Evolutionary conservation across 768 basidiomycete genomes (phyloP).

Genomic region (Auricularia heimuer): DNA sequence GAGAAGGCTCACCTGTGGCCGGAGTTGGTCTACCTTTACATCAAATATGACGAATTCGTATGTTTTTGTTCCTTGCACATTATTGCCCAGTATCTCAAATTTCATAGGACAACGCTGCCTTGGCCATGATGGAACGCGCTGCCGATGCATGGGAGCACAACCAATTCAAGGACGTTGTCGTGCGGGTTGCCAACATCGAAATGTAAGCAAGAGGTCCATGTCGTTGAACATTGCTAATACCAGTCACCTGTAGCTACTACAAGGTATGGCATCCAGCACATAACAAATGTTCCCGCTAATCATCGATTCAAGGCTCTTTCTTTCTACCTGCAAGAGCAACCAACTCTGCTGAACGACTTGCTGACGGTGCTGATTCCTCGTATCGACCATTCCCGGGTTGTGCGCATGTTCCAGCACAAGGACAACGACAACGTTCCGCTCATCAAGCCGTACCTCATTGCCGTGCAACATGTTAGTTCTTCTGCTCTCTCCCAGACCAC

Average conservation of each 20-base stretch:
- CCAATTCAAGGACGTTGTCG: constrained; percentile 97
- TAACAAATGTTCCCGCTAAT: not conserved
- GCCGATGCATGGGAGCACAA: constrained; percentile 99
- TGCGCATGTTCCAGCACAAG: constrained; percentile 73
- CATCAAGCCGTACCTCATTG: constrained; percentile 92
- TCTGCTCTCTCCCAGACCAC: constrained; percentile 18
- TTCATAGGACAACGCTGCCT: constrained; percentile 81
- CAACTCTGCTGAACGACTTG: constrained; percentile 85
- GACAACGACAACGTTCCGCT: constrained; percentile 94
- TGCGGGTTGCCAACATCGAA: constrained; percentile 95
- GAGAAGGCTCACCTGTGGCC: constrained; percentile 98
- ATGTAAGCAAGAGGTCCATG: constrained; percentile 44
- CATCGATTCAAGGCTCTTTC: constrained; percentile 43
- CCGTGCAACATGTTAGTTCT: constrained; percentile 71
- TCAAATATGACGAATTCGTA: constrained; percentile 95
- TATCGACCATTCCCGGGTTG: constrained; percentile 91
- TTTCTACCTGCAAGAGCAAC: constrained; percentile 92
- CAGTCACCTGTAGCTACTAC: constrained; percentile 61
- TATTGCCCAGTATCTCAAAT: no score
- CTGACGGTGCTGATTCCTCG: constrained; percentile 87
- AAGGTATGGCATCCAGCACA: constrained; percentile 29
- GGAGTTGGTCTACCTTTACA: constrained; percentile 94
- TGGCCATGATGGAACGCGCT: constrained; percentile 98
- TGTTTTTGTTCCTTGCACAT: constrained; percentile 14
- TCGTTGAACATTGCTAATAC: not conserved